Conservation (phyloP, 2,329 filamentous ascomycete species). For the Nemania serpens region DNA sequence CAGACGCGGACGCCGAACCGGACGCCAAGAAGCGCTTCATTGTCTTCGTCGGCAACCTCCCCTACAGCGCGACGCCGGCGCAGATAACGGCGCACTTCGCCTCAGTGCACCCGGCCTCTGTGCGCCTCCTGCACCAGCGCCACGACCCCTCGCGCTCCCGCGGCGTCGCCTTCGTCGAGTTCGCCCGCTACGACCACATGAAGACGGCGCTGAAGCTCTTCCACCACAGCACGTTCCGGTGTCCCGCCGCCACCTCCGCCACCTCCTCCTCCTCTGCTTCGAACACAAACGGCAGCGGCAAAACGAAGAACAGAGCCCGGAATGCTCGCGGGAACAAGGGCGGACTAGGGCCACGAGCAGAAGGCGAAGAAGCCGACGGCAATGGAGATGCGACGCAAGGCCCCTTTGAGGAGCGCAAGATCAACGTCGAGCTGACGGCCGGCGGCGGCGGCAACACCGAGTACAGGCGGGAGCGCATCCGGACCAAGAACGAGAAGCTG, state of each 20-base stretch:
- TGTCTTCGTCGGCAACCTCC: conserved; percentile 87
- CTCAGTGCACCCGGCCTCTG: conserved; percentile 69
- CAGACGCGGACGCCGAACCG: conserved; percentile 13
- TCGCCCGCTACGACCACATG: conserved; percentile 84
- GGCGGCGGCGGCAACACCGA: conserved; percentile 83
- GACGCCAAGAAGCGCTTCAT: conserved; percentile 64
- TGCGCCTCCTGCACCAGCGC: conserved; percentile 76
- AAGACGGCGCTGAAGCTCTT: conserved; percentile 89
- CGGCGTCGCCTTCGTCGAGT: conserved; percentile 88
- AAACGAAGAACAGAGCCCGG: neutral
- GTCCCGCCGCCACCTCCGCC: conserved; percentile 45
- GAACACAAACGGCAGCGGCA: neutral
- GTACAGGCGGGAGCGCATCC: conserved; percentile 74
- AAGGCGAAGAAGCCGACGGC: no score
- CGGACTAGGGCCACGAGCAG: neutral
- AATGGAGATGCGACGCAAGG: no score
- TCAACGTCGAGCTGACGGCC: conserved; percentile 93
- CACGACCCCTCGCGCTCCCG: conserved; percentile 66
- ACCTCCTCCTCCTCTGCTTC: neutral
- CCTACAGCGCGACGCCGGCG: conserved; percentile 76
- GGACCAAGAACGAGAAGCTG: conserved; percentile 83
- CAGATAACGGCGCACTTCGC: conserved; percentile 77
- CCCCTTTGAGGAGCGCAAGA: conserved; percentile 63
- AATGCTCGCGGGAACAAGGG: neutral
- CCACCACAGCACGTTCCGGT: conserved; percentile 77